Base-by-base conservation (phyloP, 495 filamentous ascomycete species). In the Bathelium albidoporum region DNA sequence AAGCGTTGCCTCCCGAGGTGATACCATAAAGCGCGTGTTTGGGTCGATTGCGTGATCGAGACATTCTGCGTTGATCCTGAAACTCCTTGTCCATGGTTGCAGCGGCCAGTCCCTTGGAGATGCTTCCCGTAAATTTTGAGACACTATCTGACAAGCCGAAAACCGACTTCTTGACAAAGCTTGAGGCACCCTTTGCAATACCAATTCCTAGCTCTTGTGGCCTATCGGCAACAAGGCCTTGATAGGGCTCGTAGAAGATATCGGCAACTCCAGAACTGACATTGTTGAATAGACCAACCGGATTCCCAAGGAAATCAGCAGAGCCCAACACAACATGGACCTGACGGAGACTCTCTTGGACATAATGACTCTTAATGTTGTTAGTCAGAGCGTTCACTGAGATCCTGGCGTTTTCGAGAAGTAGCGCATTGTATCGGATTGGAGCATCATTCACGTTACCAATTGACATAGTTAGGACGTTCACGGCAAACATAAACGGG, bases 191-290 rank as follows among this genome's bases (percentile, higher is more conserved):
- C 72, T 97, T 96, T 14, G 95, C 95, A 66, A 98, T 91, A 16
- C 95, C 95, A 60, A 92, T 79, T 12, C 95, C 94, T 53, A 98
- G 83, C 60, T 97, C 91, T 76, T 97, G 91, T 22, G 94, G 94
- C 59, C 87, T 81, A 70, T 98, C 95, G 0, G 91, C 95, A 87
- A 97, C 93, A 62, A 98, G 81, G 29, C 94, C 94, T 78, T 98
- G 94, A 73, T 97, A 97, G 22, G 94, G 94, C 72, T 97, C 94
- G 76, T 98, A 98, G 79, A 98, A 98, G 69, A 98, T 96, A 69
- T 95, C 94, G 24, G 89, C 89, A 36, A 98, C 89, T 59, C 94
- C 94, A 41, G 94, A 97, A 74, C 90, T 95, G 77, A 98, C 87
- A 68, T 93, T 98, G 77, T 95, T 97, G 83, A 98, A 98, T 43